These are phyloP conservation scores for Myriosclerotinia scirpicola DNA, from an alignment of 2,329 filamentous ascomycete genomes.

Conservation along the genomic window DNA sequence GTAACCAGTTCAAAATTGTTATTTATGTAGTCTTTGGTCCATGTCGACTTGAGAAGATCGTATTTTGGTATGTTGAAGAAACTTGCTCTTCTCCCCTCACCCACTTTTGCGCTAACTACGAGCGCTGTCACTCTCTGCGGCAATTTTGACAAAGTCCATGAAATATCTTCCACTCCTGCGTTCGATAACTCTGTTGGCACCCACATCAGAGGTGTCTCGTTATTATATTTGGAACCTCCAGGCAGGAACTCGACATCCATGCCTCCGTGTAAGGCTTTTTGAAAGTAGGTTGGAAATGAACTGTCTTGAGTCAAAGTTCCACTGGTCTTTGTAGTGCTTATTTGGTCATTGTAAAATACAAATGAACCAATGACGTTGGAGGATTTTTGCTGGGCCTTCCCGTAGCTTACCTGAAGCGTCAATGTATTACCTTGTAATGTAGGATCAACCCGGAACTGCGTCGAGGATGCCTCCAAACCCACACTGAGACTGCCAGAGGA, in stretches of 20 bases:
- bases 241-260: neutral
- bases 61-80: constrained; percentile 1
- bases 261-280: neutral
- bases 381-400: neutral
- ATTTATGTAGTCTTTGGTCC: neutral
- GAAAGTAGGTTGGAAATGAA: neutral
- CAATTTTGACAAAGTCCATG: constrained; percentile 1
- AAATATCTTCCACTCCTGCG: neutral
- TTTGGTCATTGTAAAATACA: neutral
- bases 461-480: neutral
- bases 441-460: neutral
- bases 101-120: neutral
- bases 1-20: neutral
- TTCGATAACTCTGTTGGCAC: neutral
- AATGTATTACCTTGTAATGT: neutral
- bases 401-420: neutral
- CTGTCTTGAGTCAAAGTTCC: neutral
- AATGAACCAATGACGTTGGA: neutral
- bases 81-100: neutral
- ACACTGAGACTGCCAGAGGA: neutral
- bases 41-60: neutral
- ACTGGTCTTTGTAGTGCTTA: neutral
- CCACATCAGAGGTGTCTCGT: neutral
- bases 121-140: neutral
- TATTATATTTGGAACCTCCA: neutral